Conservation (phyloP, 176 grass and related monocot species). For the Oryza longistaminata region DNA sequence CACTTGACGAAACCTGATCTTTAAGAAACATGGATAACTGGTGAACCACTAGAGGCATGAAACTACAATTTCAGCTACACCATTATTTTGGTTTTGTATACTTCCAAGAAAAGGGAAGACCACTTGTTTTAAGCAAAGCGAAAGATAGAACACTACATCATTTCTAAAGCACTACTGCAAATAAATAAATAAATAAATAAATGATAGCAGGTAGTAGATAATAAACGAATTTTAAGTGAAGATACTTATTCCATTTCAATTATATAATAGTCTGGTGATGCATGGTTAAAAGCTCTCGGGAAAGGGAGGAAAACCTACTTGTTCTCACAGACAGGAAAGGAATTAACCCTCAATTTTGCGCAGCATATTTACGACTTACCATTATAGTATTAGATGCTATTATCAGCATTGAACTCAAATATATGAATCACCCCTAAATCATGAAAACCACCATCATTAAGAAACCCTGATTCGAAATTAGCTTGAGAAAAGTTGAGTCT, state of each 20-base stretch:
- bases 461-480: background rate
- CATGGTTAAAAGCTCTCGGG: background rate
- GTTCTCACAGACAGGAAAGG: background rate
- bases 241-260: slow-evolving; percentile 6
- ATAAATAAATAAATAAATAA: background rate
- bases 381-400: background rate
- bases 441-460: background rate
- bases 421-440: background rate
- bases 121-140: background rate
- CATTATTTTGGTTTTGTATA: slow-evolving; percentile 6
- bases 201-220: background rate
- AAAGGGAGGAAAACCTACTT: background rate
- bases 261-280: background rate
- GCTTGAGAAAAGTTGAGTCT: background rate
- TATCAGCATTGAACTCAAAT: background rate
- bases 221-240: background rate
- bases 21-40: slow-evolving; percentile 10
- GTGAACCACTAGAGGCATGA: background rate
- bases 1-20: slow-evolving; percentile 19
- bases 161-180: background rate
- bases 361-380: background rate
- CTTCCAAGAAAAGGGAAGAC: background rate
- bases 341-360: background rate
- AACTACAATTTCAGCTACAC: slow-evolving; percentile 17
- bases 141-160: background rate